A percentile compares a stretch with the other conserved stretches of the same genome.
phyloP scores from a whole-genome alignment of 2,329 filamentous ascomycete species.

The Massarina eburnea region DNA sequence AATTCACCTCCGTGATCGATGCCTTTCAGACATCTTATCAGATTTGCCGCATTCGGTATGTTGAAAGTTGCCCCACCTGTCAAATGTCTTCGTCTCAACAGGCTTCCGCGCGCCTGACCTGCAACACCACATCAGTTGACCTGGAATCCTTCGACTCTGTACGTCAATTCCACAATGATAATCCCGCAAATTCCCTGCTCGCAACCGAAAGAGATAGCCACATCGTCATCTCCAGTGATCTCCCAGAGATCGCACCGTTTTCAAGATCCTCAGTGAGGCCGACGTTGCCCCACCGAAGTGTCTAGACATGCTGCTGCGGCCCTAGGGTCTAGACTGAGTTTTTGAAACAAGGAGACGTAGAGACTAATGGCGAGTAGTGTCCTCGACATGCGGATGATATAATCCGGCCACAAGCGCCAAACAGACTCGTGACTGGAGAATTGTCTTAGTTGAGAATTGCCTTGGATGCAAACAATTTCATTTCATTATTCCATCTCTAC shows the following conservation, averaged over 20 bases:
- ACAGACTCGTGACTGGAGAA: background rate
- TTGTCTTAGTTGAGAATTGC: background rate
- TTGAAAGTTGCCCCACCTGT: no score
- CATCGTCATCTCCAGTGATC: background rate
- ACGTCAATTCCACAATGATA: no score
- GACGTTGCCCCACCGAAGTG: background rate
- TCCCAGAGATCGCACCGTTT: background rate
- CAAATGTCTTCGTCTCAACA: no score
- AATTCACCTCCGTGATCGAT: background rate
- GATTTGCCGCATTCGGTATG: background rate
- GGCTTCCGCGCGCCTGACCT: no score
- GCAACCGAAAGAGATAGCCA: background rate
- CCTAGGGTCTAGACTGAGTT: background rate
- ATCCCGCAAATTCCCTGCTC: constrained; percentile 1
- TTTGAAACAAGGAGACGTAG: background rate
- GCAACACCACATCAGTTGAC: no score
- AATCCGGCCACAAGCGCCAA: constrained; percentile 1
- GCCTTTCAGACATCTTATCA: background rate
- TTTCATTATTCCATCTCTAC: no score
- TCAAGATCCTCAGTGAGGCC: background rate
- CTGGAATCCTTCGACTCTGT: no score
- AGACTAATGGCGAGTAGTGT: background rate
- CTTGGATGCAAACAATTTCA: no score
- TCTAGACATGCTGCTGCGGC: background rate
- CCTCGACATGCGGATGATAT: background rate